Evolutionary conservation across 495 filamentous ascomycete genomes (phyloP), one percentile per base, ranked within the genome.

Genomic region (Trichoderma reesei): DNA sequence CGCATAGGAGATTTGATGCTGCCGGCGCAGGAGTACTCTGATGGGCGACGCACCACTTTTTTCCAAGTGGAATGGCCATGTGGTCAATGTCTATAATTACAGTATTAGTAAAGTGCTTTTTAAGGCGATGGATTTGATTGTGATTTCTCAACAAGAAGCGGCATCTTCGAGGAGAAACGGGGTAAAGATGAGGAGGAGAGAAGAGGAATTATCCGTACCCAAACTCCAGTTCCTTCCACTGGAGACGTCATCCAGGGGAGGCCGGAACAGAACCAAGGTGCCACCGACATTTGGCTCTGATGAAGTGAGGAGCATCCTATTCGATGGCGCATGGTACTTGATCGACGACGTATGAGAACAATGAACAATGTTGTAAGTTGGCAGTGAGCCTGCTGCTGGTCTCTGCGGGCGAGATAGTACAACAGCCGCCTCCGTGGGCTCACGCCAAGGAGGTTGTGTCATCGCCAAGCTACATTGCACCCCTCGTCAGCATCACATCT

Each of bases 301-400:
- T 3, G 72, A 70, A 0, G 74, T 68, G 59, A 74, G 33, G 5
- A 79, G 65, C 8, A 78, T 36, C 34, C 34, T 66, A 37, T 68
- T 44, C 5, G 66, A 67, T n/a, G 68, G 63, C 41, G 65, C 65
- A 41, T 72, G 71, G 31, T 72, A 75, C 51, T 67, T 67, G 61
- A 79, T 69, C 20, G 69, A 70, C 1, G 68, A 68, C 8, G 71
- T 63, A 8, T 70, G 65, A 14, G 63, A 60, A 8, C 63, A 59
- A 3, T 59, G 44, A 39, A 51, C 41, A 34, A 68, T 66, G 18
- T 63, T 61, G 0, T 18, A 39, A 10, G 26, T 26, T 1, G 26
- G 26, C 26, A 26, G 26, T 26, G 26, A 26, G 26, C 26, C 26
- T 26, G 26, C 26, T 26, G 26, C 26, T 26, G 26, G 26, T 26